Percentiles rank a stretch among this genome's conserved stretches.
Evolutionary conservation across 139 green algal species (phyloP).

Genomic region (Chlorella sp.): DNA sequence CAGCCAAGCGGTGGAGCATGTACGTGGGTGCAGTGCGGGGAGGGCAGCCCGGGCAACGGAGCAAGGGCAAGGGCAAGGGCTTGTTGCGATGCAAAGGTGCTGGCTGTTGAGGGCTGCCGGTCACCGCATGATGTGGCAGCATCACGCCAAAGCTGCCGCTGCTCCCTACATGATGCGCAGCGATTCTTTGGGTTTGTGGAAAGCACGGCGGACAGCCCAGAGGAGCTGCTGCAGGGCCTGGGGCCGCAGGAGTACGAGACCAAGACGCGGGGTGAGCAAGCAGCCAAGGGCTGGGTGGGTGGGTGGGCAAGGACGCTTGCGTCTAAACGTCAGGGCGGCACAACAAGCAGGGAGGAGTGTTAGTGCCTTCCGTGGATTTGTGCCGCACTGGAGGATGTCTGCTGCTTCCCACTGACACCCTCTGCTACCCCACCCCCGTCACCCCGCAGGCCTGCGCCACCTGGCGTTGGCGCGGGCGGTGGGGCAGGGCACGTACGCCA

Average conservation of each 20-base stretch:
- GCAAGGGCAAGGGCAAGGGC: no score
- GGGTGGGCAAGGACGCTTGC: no score
- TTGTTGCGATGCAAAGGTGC: no score
- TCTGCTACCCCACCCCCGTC: not conserved
- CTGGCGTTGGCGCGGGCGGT: conserved; percentile 30
- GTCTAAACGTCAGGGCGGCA: no score
- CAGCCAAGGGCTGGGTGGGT: not conserved
- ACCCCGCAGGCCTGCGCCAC: conserved; percentile 18
- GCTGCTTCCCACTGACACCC: not conserved
- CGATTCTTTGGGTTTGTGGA: conserved; percentile 67
- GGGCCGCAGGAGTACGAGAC: conserved; percentile 47
- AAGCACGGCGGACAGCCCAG: conserved; percentile 11
- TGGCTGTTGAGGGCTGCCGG: not conserved
- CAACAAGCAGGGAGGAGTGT: no score
- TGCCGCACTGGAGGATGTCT: not conserved
- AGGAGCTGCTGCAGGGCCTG: conserved; percentile 45
- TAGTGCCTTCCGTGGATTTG: not conserved
- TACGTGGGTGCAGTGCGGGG: not conserved
- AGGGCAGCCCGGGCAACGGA: not conserved
- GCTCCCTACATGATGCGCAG: conserved; percentile 21
- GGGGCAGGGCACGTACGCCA: conserved; percentile 44
- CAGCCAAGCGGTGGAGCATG: not conserved
- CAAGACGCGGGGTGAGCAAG: conserved; percentile 46
- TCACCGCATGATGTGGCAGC: not conserved
- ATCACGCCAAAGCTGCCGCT: not conserved